Conservation (phyloP, 2,329 filamentous ascomycete genomes). For the Colletotrichum chrysophilum region DNA sequence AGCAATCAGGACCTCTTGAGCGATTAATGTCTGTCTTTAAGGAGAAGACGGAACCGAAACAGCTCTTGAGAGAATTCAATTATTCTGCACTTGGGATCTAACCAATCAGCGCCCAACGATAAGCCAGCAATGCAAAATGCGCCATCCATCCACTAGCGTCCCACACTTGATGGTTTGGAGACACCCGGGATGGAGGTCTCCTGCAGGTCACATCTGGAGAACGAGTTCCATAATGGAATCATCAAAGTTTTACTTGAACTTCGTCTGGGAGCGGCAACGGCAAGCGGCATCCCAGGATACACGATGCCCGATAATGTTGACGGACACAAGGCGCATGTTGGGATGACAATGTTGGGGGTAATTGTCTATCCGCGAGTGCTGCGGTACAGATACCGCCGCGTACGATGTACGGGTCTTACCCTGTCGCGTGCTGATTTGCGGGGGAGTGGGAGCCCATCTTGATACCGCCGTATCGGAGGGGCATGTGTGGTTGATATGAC, state of each 20-base stretch:
- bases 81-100: conserved; percentile 32
- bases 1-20: conserved; percentile 5
- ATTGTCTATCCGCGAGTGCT: neutral
- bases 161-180: conserved; percentile 20
- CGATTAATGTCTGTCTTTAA: conserved; percentile 22
- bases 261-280: conserved; percentile 11
- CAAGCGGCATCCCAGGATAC: conserved; percentile 14
- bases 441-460: neutral
- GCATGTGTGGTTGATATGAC: conserved; percentile 17
- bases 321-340: neutral
- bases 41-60: conserved; percentile 12
- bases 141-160: conserved; percentile 20
- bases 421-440: conserved; percentile 11
- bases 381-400: neutral
- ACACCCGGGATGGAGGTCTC: conserved; percentile 18
- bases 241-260: conserved; percentile 23
- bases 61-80: conserved; percentile 32
- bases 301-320: neutral
- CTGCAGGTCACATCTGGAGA: conserved; percentile 22
- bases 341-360: conserved; percentile 12
- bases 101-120: conserved; percentile 35
- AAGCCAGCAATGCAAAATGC: conserved; percentile 28
- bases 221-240: conserved; percentile 24
- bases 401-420: conserved; percentile 3
- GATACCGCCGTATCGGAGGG: conserved; percentile 15